These are phyloP conservation scores for Aspergillus campestris DNA, from an alignment of 495 filamentous ascomycete species.

Conservation along the genomic window DNA sequence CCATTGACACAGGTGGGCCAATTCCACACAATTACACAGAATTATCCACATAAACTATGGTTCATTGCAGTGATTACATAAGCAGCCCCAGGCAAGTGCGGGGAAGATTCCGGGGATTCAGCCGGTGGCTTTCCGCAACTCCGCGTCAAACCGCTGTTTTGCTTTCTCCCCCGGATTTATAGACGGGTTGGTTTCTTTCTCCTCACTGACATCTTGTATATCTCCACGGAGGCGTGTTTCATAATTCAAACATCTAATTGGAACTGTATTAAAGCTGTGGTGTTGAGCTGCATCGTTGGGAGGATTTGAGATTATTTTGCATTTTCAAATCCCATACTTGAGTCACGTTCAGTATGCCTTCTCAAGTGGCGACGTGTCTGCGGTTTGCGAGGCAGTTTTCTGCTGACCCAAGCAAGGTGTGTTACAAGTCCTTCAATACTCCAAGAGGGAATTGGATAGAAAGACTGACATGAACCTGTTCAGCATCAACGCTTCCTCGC, in stretches of 20 bases:
- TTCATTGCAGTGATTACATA: background rate
- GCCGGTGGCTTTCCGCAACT: slow-evolving; percentile 5
- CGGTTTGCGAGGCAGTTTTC: slow-evolving; percentile 37
- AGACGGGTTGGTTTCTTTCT: too few species aligned
- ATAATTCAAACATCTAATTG: too few species aligned
- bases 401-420: slow-evolving; percentile 32
- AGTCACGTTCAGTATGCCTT: slow-evolving; percentile 28
- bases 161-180: background rate
- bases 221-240: too few species aligned
- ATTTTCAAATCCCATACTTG: background rate
- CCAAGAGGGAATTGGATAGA: too few species aligned
- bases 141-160: slow-evolving; percentile 4
- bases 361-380: slow-evolving; percentile 35
- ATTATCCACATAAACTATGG: background rate
- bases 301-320: too few species aligned
- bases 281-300: too few species aligned
- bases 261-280: too few species aligned
- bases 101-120: slow-evolving; percentile 7
- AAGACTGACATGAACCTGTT: background rate
- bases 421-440: background rate
- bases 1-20: too few species aligned
- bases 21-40: too few species aligned
- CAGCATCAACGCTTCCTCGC: slow-evolving; percentile 43
- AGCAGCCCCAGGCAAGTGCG: slow-evolving; percentile 1
- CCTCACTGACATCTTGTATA: background rate